Percentiles rank a stretch among this genome's conserved stretches.
Evolutionary conservation across 176 grass and related monocot genomes (phyloP).

Genomic region (Cenchrus americanus): DNA sequence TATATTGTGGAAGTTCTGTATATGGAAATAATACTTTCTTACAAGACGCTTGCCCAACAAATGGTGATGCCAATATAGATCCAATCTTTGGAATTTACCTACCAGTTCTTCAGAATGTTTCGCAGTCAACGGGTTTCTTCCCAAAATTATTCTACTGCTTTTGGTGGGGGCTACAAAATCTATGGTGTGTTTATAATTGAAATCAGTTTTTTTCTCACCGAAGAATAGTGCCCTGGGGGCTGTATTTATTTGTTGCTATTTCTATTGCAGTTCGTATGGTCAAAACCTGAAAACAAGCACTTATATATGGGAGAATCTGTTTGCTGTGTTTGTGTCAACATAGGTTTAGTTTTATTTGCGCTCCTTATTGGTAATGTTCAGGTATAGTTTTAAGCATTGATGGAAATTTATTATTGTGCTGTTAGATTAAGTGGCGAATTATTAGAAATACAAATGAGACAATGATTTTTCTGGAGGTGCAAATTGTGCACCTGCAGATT

Average conservation of each 20-base stretch:
- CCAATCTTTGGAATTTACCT: slow-evolving; percentile 81
- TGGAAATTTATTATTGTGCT: neutral
- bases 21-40: slow-evolving; percentile 55
- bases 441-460: neutral
- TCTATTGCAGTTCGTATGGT: slow-evolving; percentile 83
- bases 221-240: neutral
- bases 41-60: slow-evolving; percentile 41
- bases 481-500: neutral
- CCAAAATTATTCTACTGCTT: slow-evolving; percentile 98
- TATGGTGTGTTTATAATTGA: slow-evolving; percentile 59
- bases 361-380: slow-evolving; percentile 99
- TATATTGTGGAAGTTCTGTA: slow-evolving; percentile 59
- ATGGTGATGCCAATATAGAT: slow-evolving; percentile 15
- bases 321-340: slow-evolving; percentile 79
- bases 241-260: slow-evolving; percentile 28
- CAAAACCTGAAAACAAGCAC: slow-evolving; percentile 91
- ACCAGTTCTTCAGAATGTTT: slow-evolving; percentile 62
- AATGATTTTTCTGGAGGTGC: neutral
- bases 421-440: neutral
- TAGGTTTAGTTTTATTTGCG: slow-evolving; percentile 88
- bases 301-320: slow-evolving; percentile 75
- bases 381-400: slow-evolving; percentile 50
- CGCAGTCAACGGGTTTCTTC: slow-evolving; percentile 63
- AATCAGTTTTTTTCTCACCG: neutral
- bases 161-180: slow-evolving; percentile 97